Conservation (phyloP, 139 green algal species). For the Micractinium conductrix region DNA sequence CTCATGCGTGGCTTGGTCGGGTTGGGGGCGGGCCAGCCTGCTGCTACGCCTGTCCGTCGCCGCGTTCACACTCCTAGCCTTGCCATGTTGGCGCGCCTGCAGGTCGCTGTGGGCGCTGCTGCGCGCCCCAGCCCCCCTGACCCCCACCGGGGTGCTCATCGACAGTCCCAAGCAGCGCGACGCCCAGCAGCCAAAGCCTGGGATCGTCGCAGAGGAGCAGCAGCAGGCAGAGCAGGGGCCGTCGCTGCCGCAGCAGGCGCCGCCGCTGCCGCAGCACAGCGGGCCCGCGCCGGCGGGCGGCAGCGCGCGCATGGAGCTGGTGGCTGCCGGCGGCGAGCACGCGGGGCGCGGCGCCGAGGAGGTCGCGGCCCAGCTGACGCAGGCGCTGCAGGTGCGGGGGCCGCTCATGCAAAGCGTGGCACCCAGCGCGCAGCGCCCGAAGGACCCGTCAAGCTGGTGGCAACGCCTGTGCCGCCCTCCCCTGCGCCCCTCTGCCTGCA, state of each 20-base stretch:
- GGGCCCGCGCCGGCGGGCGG: background rate
- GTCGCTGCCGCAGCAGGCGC: background rate
- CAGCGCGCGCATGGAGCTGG: background rate
- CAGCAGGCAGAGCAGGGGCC: no score
- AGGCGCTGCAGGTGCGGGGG: constrained; percentile 1
- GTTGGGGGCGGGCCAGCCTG: no score
- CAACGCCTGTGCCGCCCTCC: no score
- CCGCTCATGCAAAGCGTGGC: no score
- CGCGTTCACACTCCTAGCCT: no score
- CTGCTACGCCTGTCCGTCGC: no score
- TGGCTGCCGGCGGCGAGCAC: background rate
- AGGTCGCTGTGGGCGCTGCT: constrained; percentile 3
- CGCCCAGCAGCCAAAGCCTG: no score
- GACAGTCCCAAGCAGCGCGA: background rate
- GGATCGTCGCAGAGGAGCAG: no score
- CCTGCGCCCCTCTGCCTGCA: background rate
- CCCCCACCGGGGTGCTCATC: background rate
- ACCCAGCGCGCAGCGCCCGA: no score
- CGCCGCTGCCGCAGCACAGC: background rate
- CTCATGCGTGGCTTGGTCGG: no score
- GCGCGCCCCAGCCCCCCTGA: background rate
- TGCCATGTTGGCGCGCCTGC: no score
- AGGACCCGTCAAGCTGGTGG: no score
- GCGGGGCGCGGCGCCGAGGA: background rate
- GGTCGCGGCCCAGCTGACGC: background rate